Base-by-base conservation (phyloP, 345 rosid genomes). In the Geranium rotundifolium region DNA sequence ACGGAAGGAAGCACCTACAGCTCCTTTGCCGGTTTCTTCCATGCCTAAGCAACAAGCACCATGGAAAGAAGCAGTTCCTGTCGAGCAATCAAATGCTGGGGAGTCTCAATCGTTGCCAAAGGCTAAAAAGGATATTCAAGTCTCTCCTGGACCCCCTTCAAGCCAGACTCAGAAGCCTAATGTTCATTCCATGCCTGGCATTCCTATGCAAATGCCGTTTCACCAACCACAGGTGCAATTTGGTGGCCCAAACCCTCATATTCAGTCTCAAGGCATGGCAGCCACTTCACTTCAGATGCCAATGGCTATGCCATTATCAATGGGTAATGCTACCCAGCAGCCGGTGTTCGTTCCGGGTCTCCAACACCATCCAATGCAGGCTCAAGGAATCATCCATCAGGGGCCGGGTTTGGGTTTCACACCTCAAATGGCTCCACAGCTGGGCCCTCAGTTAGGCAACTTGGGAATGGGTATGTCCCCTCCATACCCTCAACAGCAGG, bases 381-480 rank as follows among this genome's bases (percentile, higher is more conserved):
- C 87, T 67, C 98, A 83, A 71, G 86, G 92, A 63, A 81, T 88
- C 71, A 86, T 85, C 73, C 97, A 85, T 77, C 99, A 88, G 78
- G 80, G 85, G 13, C 97, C 83, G 77, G 85, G 90, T 63, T 67
- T 88, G 77, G 59, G 81, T 72, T 93, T 81, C 76, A 68, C 89
- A 4, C 19, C 80, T 63, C 84, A 83, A 20, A 76, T 90, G 77
- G 84, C 86, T 70, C 71, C 84, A 64, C 95, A 82, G 62, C 64
- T 85, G 58, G 77, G 82, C 17, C 84, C 81, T 67, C 96, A 77
- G 72, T 31, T 90, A 68, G 75, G 92, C 57, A 90, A 79, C 71
- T 31, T 90, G 67, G 95, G 90, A 66, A 83, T 90, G 39, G 82
- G 85, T 58, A 70, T 90, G 41, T 60, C 70, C 59, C 69, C 88